These are phyloP conservation scores for Mortierella sp. DNA, from an alignment of 371 early-diverging fungal species.

Conservation along the genomic window DNA sequence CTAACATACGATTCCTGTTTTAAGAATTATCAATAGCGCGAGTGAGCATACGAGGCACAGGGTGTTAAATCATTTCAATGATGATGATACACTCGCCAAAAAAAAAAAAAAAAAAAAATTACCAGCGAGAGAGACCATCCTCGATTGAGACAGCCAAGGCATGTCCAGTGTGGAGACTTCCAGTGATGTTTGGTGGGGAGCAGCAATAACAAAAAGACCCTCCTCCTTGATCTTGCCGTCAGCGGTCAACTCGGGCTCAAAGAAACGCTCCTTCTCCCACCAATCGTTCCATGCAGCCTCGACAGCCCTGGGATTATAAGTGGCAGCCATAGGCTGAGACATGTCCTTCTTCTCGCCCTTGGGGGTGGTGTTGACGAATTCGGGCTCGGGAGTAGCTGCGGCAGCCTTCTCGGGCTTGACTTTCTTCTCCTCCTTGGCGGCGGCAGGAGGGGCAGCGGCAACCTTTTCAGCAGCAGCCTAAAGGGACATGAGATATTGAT, in stretches of 20 bases:
- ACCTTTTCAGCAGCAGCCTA: conserved; percentile 66
- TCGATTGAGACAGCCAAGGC: conserved; percentile 98
- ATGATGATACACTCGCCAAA: neutral
- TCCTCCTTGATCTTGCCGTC: conserved; percentile 83
- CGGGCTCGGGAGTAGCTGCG: conserved; percentile 64
- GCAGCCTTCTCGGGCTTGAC: conserved; percentile 65
- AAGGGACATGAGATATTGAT: neutral
- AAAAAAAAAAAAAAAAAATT: conserved; percentile 14
- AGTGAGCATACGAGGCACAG: neutral
- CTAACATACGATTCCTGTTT: conserved; percentile 95
- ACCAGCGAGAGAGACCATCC: conserved; percentile 97
- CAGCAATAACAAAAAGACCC: conserved; percentile 93
- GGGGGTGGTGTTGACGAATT: conserved; percentile 86
- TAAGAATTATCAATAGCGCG: neutral
- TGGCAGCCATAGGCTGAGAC: conserved; percentile 81
- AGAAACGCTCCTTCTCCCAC: conserved; percentile 94
- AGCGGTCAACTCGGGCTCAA: conserved; percentile 86
- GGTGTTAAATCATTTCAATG: neutral
- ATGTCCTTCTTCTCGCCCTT: conserved; percentile 96
- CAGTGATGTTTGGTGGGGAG: conserved; percentile 99
- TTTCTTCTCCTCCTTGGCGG: conserved; percentile 70
- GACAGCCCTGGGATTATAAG: conserved; percentile 94
- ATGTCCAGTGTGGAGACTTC: conserved; percentile 99
- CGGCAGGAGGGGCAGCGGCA: conserved; percentile 53
- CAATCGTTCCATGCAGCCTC: conserved; percentile 97